Conservation (phyloP, 192 early-diverging fungal species). For the Cladochytrium replicatum region DNA sequence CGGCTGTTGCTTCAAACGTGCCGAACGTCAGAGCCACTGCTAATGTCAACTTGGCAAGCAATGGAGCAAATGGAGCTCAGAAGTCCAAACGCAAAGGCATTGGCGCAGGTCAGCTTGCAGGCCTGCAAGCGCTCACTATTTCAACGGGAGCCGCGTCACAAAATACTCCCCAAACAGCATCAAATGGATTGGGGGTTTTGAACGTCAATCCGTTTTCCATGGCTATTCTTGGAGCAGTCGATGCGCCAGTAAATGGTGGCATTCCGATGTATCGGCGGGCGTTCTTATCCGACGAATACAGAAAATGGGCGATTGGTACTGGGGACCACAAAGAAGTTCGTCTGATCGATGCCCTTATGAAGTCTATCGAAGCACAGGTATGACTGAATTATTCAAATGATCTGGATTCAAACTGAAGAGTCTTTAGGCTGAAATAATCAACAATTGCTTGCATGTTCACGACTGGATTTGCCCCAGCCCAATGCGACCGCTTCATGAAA, state of each 20-base stretch:
- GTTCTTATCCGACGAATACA: constrained; percentile 43
- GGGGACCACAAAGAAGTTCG: constrained; percentile 2
- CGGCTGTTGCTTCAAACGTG: background rate
- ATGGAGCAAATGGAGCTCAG: constrained; percentile 2
- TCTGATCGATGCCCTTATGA: constrained; percentile 35
- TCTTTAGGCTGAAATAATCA: constrained; percentile 45
- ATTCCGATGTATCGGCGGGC: constrained; percentile 64
- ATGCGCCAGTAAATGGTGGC: constrained; percentile 77
- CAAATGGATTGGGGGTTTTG: constrained; percentile 1
- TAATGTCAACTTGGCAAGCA: constrained; percentile 9
- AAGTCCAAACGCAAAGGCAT: background rate
- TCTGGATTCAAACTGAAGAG: constrained; percentile 5
- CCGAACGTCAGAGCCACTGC: constrained; percentile 1
- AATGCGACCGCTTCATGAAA: constrained; percentile 63
- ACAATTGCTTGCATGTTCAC: constrained; percentile 51
- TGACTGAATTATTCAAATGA: background rate
- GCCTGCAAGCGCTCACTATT: background rate
- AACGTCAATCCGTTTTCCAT: constrained; percentile 68
- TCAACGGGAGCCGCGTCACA: too few species aligned
- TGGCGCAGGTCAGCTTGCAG: constrained; percentile 5
- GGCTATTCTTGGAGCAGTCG: constrained; percentile 71
- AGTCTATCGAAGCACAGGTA: constrained; percentile 61
- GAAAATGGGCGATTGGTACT: constrained; percentile 30
- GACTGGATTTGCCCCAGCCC: constrained; percentile 45
- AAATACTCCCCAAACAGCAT: constrained; percentile 3